Evolutionary conservation across 1,139 yeast genomes (phyloP).

Genomic region (Pneumocystis murina): DNA sequence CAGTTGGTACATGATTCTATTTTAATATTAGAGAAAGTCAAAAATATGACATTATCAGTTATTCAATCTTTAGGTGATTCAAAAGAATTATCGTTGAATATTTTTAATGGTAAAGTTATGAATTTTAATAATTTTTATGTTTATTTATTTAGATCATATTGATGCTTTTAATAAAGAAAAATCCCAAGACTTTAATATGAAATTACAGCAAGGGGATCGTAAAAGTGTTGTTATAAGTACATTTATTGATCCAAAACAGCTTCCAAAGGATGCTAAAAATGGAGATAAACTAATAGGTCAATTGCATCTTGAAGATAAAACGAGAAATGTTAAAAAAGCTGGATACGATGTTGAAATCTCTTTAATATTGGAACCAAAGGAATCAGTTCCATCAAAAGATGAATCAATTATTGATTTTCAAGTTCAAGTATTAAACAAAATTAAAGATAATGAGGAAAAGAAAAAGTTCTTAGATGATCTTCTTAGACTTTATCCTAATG

Average conservation of each 20-base stretch:
- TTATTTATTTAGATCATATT: constrained; percentile 3
- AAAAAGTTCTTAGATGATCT: constrained; percentile 6
- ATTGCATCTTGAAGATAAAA: neutral
- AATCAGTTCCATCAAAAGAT: constrained; percentile 1
- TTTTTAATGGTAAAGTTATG: constrained; percentile 3
- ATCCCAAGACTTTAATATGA: constrained; percentile 6
- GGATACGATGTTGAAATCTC: neutral
- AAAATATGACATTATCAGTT: constrained; percentile 5
- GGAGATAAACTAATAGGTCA: constrained; percentile 9
- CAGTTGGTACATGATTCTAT: constrained; percentile 8
- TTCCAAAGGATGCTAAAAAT: constrained; percentile 9
- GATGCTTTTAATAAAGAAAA: constrained; percentile 7
- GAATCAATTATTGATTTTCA: constrained; percentile 7
- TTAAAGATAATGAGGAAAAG: constrained; percentile 8
- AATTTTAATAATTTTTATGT: neutral
- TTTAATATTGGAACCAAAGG: constrained; percentile 3
- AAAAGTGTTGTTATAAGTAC: constrained; percentile 7
- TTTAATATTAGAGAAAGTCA: constrained; percentile 6
- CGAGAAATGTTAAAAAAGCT: neutral
- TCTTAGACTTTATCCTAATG: constrained; percentile 6
- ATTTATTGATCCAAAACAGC: constrained; percentile 3
- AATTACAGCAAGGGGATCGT: constrained; percentile 3
- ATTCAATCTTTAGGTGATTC: constrained; percentile 5
- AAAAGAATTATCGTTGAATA: constrained; percentile 8
- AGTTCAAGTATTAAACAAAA: constrained; percentile 8